Evolutionary conservation across 1,139 yeast species (phyloP).

Genomic region (Scheffersomyces insectosa): DNA sequence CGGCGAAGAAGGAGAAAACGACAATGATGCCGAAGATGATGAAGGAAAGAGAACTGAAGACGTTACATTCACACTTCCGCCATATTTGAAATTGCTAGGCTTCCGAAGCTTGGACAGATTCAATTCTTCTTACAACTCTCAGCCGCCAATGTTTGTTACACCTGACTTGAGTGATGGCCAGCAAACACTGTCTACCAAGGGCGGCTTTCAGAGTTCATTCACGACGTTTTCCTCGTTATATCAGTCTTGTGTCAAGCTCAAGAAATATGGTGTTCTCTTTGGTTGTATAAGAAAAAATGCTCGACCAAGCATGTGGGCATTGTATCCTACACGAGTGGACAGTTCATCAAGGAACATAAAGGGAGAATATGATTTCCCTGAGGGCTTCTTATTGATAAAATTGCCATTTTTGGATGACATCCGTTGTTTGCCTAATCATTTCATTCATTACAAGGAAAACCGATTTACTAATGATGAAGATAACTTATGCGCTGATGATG

Average conservation of each 20-base stretch:
- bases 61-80: slow-evolving; percentile 27
- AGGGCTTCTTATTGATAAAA: slow-evolving; percentile 61
- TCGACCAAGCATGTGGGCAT: slow-evolving; percentile 58
- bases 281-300: slow-evolving; percentile 60
- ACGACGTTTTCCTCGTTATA: slow-evolving; percentile 69
- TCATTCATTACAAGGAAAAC: slow-evolving; percentile 8
- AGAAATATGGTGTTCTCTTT: slow-evolving; percentile 69
- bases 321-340: slow-evolving; percentile 53
- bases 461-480: slow-evolving; percentile 6
- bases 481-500: slow-evolving; percentile 5
- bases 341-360: slow-evolving; percentile 18
- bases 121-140: slow-evolving; percentile 53
- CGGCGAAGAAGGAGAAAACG: slow-evolving; percentile 13
- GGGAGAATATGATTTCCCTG: slow-evolving; percentile 40
- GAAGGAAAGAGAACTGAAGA: slow-evolving; percentile 1
- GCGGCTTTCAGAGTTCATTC: slow-evolving; percentile 59
- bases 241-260: slow-evolving; percentile 52
- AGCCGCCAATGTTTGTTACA: slow-evolving; percentile 59
- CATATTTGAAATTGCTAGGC: slow-evolving; percentile 61
- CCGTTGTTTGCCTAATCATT: slow-evolving; percentile 44
- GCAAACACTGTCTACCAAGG: slow-evolving; percentile 18
- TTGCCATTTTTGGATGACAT: slow-evolving; percentile 70
- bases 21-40: slow-evolving; percentile 9
- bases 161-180: slow-evolving; percentile 41
- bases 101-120: slow-evolving; percentile 50